Evolutionary conservation across 2,329 filamentous ascomycete genomes (phyloP), one percentile per base, ranked within the genome.

Genomic region (Simplicillium aogashimaense): DNA sequence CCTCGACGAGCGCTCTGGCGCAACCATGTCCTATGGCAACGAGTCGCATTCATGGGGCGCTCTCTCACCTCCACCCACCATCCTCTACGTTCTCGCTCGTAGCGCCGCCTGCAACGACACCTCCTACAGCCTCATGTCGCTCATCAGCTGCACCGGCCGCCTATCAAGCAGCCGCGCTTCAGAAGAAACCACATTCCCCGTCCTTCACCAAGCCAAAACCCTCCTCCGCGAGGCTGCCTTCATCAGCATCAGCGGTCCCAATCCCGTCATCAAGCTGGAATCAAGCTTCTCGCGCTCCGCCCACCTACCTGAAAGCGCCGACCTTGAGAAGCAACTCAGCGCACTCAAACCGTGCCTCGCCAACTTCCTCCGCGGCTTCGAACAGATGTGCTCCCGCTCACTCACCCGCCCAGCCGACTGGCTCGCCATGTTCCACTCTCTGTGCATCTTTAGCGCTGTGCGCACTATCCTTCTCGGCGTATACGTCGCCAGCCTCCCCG

Each of bases 361-460:
- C 10, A 63, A 70, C 36, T 76, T 75, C 43, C 53, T 78, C 16
- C 66, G 70, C 44, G 66, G 69, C 0, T 69, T 78, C 39, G 74
- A 78, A 45, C 57, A 55, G 4, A 60, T 60, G 14, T 62, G 66
- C 2, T 53, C 65, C 41, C 58, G 61, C 17, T 57, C 56, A n/a
- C 53, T 57, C 5, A 52, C 64, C 16, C 60, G 61, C 17, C 57
- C 64, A 8, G 65, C 63, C 46, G 61, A 61, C 40, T 75, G 71
- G 66, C 52, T 76, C 13, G 69, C 74, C 2, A 53, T 67, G 4
- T 74, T 77, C 43, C 59, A 73, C 37, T 69, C 74, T 11, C 54
- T 78, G 14, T 76, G 74, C 52, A 69, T 78, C n/a, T 76, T 78
- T 49, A 77, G 72, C 50, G 60, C 73, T 20, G 64, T 70, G 15